Conservation (phyloP, 2,329 filamentous ascomycete genomes). For the Colletotrichum camelliae region DNA sequence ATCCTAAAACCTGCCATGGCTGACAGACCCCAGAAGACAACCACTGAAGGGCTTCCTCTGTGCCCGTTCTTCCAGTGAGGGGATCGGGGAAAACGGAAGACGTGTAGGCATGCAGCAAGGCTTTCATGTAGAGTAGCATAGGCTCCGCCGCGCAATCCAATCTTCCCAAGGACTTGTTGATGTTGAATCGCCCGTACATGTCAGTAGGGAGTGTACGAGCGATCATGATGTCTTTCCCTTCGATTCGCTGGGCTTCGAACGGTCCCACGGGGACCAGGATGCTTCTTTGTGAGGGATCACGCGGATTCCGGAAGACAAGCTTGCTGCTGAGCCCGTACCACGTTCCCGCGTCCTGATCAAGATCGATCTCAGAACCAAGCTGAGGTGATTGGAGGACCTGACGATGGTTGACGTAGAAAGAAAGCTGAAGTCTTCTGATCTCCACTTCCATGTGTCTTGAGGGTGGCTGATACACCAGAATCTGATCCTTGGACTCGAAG, state of each 20-base stretch:
- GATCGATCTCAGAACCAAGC: conserved; percentile 57
- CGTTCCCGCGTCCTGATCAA: conserved; percentile 63
- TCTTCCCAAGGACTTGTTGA: conserved; percentile 60
- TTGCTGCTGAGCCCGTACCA: conserved; percentile 65
- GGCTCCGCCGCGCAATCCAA: conserved; percentile 64
- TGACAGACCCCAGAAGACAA: conserved; percentile 55
- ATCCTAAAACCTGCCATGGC: conserved; percentile 47
- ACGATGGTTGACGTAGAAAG: conserved; percentile 53
- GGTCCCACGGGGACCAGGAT: conserved; percentile 59
- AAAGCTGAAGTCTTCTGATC: conserved; percentile 56
- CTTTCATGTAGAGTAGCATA: conserved; percentile 59
- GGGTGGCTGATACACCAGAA: conserved; percentile 53
- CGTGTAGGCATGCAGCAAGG: conserved; percentile 64
- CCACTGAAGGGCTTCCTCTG: conserved; percentile 61
- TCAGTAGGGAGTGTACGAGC: conserved; percentile 37
- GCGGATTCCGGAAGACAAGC: conserved; percentile 56
- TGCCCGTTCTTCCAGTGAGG: conserved; percentile 63
- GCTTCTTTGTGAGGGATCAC: conserved; percentile 46
- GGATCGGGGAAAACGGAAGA: conserved; percentile 62
- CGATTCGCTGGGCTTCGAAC: not conserved
- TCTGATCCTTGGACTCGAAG: conserved; percentile 50
- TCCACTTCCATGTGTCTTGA: conserved; percentile 46
- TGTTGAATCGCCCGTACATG: conserved; percentile 53
- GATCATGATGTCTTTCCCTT: conserved; percentile 18
- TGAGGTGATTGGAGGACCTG: conserved; percentile 52